Evolutionary conservation across 2,329 filamentous ascomycete species (phyloP).

Genomic region (Simplicillium aogashimaense): DNA sequence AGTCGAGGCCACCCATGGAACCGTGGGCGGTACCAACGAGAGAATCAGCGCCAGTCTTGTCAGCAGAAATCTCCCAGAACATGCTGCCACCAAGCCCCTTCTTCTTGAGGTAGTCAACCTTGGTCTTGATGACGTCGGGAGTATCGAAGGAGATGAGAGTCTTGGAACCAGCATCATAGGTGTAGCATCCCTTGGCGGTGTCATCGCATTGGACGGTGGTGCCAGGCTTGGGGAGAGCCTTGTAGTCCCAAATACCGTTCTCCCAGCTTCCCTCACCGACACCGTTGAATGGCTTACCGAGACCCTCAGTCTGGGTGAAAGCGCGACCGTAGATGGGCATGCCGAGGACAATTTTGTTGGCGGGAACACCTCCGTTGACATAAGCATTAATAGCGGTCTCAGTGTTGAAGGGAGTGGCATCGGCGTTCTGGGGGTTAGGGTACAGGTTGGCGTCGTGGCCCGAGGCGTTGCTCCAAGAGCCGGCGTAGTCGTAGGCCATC

Average conservation of each 20-base stretch:
- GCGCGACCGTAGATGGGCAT: constrained; percentile 49
- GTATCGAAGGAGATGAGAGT: constrained; percentile 68
- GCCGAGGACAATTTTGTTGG: constrained; percentile 61
- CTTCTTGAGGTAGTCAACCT: constrained; percentile 54
- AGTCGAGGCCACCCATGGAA: constrained; percentile 30
- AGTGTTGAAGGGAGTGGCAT: constrained; percentile 58
- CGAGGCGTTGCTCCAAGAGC: constrained; percentile 51
- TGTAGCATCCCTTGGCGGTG: constrained; percentile 55
- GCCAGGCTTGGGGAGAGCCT: constrained; percentile 56
- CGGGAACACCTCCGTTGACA: constrained; percentile 46
- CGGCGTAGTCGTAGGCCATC: constrained; percentile 68
- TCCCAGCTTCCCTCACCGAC: constrained; percentile 64
- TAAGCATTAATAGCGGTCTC: constrained; percentile 56
- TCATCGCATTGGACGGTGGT: constrained; percentile 48
- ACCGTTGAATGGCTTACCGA: constrained; percentile 53
- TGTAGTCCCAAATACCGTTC: constrained; percentile 71
- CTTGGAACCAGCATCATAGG: constrained; percentile 49
- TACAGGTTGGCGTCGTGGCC: constrained; percentile 65
- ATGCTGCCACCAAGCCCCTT: constrained; percentile 63
- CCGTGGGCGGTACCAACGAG: constrained; percentile 44
- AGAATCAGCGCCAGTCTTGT: constrained; percentile 48
- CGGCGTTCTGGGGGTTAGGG: constrained; percentile 37
- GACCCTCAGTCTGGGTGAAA: constrained; percentile 41
- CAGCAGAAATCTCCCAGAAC: constrained; percentile 77
- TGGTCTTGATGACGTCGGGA: constrained; percentile 46